Evolutionary conservation across 2,329 filamentous ascomycete species (phyloP), one percentile per base, ranked within the genome.

Genomic region (Zasmidium angulare): DNA sequence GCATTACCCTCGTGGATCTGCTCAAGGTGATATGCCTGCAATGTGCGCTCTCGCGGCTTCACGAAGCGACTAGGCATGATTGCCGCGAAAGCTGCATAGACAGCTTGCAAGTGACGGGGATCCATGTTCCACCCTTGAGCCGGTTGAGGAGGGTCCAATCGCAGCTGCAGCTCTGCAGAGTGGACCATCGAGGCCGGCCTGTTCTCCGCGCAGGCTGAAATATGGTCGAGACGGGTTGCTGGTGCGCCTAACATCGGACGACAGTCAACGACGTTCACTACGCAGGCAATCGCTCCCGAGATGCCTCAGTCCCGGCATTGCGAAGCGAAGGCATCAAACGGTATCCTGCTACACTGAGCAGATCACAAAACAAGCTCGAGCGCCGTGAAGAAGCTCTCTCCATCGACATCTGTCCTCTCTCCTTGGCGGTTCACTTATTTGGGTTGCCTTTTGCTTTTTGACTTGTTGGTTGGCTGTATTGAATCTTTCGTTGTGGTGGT

Each of bases 341-440:
- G 60, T 56, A 47, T 56, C 54, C 46, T 63, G 62, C 63, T 59
- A 66, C 64, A 55, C 55, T 43, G 36, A 43, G 36, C 7, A 19
- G 56, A 43, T 40, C 63, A 62, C 62, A 65, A 62, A 61, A 56
- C 47, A 60, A 50, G 55, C 59, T 56, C 26, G 43, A 56, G 22
- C 50, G 23, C 60, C 58, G 55, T 57, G 50, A 50, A 36, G 47
- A 57, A 50, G 54, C 53, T 58, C 31, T 50, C 31, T 50, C 49
- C 55, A 54, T 60, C 55, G 55, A 43, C 24, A 50, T 53, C 31
- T 54, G 59, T 50, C 49, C 59, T 56, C 50, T 58, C 20, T 60
- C 57, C 46, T 61, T 63, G 55, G 62, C 60, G 58, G 62, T 60
- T 55, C 56, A 60, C 43, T 65, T 55, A 22, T 7, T 59, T 64